Evolutionary conservation across 768 basidiomycete species (phyloP), one percentile per base, ranked within the genome.

Genomic region (Candolleomyces eurysporus): DNA sequence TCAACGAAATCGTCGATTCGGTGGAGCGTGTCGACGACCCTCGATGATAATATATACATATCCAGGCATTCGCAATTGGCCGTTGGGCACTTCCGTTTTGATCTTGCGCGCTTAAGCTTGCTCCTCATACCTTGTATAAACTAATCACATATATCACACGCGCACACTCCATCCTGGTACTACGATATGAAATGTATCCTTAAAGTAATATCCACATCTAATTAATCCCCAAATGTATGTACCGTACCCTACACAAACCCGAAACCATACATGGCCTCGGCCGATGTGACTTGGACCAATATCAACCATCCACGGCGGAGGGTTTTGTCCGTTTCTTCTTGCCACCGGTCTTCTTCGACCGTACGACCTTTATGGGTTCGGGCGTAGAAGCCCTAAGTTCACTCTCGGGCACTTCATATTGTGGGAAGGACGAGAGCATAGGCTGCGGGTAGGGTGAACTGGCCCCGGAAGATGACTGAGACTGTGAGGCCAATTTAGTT

Each of bases 1-100:
- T 97, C 58, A 91, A 93, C 69, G 96, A 97, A 76, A 94, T 95
- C 64, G 92, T 94, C 22, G 92, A 95, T 71, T 93, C 92, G 14
- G 92, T 95, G 17, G 92, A 95, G 71, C 91, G 90, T 65, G 91
- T 94, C 43, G 91, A 92, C 64, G 92, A 93, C 30, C 86, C 87
- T 48, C 82, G 79, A 74, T 87, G 75, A 79, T 36, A 36, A 36
- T 36, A 36, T 36, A 8, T 7, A 36, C 36, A 36, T 36, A 36
- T 36, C 36, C 36, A 36, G 36, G 8, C 36, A 36, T 36, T 6
- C 1, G 36, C 32, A 36, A 6, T 36, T 36, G 36, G 36, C 36
- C 11, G 8, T 36, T 36, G 36, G 36, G 8, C 36, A 36, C 6
- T 36, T 36, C 26, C 36, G 11, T 36, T 36, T 36, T 7, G 36